Conservation (phyloP, 148 eudicot genomes). For the Suaeda aralocaspica region DNA sequence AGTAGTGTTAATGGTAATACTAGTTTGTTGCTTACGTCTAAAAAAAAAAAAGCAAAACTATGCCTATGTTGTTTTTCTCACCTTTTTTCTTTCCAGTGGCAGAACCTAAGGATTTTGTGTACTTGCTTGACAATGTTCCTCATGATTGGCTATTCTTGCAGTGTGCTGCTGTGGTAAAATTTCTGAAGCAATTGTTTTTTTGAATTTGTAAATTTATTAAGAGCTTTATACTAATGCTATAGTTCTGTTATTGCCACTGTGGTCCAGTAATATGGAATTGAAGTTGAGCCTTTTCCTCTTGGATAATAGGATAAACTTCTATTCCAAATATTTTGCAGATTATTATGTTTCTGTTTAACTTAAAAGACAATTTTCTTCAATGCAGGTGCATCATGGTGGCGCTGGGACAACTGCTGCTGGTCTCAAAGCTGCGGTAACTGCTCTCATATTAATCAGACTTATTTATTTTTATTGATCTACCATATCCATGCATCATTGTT, state of each 20-base stretch:
- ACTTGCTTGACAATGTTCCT: conserved; percentile 58
- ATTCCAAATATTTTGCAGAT: not conserved
- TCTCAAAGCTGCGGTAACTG: conserved; percentile 68
- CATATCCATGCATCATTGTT: not conserved
- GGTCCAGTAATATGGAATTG: not conserved
- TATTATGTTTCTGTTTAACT: not conserved
- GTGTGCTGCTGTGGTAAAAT: conserved; percentile 58
- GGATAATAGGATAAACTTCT: not conserved
- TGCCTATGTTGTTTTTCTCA: no score
- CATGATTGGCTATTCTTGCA: conserved; percentile 63
- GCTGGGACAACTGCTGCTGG: conserved; percentile 90
- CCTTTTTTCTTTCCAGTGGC: conserved; percentile 48
- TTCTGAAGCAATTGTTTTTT: conserved; percentile 7
- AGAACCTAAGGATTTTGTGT: conserved; percentile 68
- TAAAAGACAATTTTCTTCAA: not conserved
- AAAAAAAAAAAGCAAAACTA: no score
- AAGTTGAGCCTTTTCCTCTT: not conserved
- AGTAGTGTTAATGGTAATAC: no score
- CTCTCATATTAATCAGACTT: not conserved
- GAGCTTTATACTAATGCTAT: not conserved
- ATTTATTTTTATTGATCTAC: not conserved
- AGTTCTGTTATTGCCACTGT: not conserved
- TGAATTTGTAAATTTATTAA: not conserved
- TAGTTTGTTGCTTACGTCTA: no score
- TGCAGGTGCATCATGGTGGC: conserved; percentile 79